Evolutionary conservation across 2,329 filamentous ascomycete species (phyloP).

Genomic region (Amauroascus niger): DNA sequence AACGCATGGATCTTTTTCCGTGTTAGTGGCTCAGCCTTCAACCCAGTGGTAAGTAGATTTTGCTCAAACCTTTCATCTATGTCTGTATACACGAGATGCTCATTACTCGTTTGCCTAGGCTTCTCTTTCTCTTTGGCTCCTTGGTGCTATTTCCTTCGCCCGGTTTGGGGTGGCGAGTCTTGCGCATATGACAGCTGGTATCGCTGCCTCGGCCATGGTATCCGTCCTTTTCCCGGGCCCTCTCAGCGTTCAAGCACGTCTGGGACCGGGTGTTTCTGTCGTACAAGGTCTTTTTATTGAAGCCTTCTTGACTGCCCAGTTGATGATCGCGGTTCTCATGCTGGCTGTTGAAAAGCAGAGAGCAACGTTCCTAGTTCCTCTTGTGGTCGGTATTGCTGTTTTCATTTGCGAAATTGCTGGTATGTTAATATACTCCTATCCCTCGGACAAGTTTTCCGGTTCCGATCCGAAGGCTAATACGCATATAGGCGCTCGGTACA

Average conservation of each 20-base stretch:
- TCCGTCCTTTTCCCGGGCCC: slow-evolving; percentile 50
- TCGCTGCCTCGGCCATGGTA: slow-evolving; percentile 50
- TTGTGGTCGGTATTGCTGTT: slow-evolving; percentile 61
- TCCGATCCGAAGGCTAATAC: not conserved
- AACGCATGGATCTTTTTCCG: slow-evolving; percentile 49
- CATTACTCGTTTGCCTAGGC: slow-evolving; percentile 26
- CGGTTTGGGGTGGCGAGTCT: slow-evolving; percentile 46
- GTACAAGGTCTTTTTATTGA: slow-evolving; percentile 57
- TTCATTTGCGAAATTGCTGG: slow-evolving; percentile 52
- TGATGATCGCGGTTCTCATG: slow-evolving; percentile 59
- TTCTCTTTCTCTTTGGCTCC: slow-evolving; percentile 52
- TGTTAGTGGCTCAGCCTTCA: slow-evolving; percentile 44
- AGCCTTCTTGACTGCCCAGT: slow-evolving; percentile 54
- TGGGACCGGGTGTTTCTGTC: slow-evolving; percentile 44
- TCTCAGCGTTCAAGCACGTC: slow-evolving; percentile 47
- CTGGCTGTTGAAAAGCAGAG: slow-evolving; percentile 65
- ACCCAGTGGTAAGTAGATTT: slow-evolving; percentile 35
- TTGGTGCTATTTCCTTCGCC: slow-evolving; percentile 46
- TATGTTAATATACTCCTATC: slow-evolving; percentile 16
- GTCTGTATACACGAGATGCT: not conserved
- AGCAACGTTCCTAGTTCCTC: slow-evolving; percentile 59
- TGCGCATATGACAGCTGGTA: slow-evolving; percentile 50
- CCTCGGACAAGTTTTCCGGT: not conserved
- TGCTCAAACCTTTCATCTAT: not conserved
- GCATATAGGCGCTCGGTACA: slow-evolving; percentile 37